Conservation (phyloP, 2,329 filamentous ascomycete genomes). For the Tolypocladium nubicola region DNA sequence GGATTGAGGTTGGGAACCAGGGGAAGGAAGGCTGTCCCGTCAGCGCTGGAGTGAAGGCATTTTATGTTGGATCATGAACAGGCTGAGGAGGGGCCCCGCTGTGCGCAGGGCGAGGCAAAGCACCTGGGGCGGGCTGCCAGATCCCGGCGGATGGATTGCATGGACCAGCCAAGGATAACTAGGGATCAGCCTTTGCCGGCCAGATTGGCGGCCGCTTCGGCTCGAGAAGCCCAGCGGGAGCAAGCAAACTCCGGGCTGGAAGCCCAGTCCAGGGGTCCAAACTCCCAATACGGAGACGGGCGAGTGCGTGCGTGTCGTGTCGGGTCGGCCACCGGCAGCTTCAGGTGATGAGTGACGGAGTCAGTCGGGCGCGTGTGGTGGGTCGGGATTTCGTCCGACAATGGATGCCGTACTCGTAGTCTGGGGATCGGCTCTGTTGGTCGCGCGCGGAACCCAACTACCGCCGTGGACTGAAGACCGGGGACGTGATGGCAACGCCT, state of each 20-base stretch:
- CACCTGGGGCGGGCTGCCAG: not conserved
- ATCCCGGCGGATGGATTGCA: slow-evolving; percentile 3
- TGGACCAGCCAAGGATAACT: not conserved
- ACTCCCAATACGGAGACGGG: not conserved
- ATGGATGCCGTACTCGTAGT: not conserved
- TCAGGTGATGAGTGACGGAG: not conserved
- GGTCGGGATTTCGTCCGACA: not conserved
- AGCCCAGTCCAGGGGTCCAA: not conserved
- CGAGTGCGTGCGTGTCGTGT: not conserved
- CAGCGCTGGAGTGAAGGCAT: not conserved
- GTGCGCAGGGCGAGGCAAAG: not conserved
- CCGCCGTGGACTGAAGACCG: not conserved
- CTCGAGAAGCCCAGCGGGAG: not conserved
- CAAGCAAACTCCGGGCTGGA: not conserved
- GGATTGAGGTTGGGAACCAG: not conserved
- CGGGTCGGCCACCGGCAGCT: not conserved
- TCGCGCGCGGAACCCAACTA: not conserved
- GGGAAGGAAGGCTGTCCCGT: not conserved
- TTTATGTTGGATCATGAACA: slow-evolving; percentile 3
- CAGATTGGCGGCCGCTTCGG: not conserved
- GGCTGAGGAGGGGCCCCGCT: not conserved
- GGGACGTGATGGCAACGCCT: not conserved
- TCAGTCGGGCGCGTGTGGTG: not conserved
- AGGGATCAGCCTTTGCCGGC: not conserved
- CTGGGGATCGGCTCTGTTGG: not conserved